Evolutionary conservation across 257 asterid species (phyloP).

Genomic region (Cynanchum wilfordii): DNA sequence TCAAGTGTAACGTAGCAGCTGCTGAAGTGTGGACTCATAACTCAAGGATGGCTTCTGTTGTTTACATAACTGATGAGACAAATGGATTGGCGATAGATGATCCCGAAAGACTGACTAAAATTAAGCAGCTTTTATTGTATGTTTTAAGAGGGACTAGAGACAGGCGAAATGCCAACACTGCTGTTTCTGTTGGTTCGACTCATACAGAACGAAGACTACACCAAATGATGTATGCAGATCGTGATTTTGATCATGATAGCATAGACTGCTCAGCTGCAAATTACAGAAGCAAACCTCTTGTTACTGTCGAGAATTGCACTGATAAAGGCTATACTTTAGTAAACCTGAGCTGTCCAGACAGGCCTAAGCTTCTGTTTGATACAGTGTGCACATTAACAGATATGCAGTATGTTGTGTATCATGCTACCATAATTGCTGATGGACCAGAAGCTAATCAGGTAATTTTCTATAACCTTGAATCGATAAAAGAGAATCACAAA

Average conservation of each 20-base stretch:
- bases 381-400: conserved; percentile 53
- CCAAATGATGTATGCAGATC: conserved; percentile 75
- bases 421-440: conserved; percentile 44
- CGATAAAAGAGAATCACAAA: not conserved
- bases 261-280: conserved; percentile 8
- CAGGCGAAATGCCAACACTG: conserved; percentile 59
- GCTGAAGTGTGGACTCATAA: conserved; percentile 97
- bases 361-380: conserved; percentile 55
- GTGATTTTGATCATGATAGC: conserved; percentile 34
- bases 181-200: conserved; percentile 63
- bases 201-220: conserved; percentile 75
- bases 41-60: conserved; percentile 78
- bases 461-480: not conserved
- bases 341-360: conserved; percentile 39
- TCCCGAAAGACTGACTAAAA: conserved; percentile 48
- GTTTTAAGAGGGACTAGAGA: conserved; percentile 62
- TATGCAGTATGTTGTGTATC: conserved; percentile 53
- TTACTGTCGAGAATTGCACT: conserved; percentile 32
- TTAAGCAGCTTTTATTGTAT: conserved; percentile 59
- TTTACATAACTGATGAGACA: conserved; percentile 64
- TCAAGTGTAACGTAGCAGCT: conserved; percentile 66
- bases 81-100: conserved; percentile 51
- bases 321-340: conserved; percentile 44
- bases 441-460: conserved; percentile 56
- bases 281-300: conserved; percentile 32